A percentile compares a stretch with the other conserved stretches of the same genome.
These are phyloP conservation scores for Bretschneidera sinensis DNA, from an alignment of 345 rosid species.

Conservation along the genomic window DNA sequence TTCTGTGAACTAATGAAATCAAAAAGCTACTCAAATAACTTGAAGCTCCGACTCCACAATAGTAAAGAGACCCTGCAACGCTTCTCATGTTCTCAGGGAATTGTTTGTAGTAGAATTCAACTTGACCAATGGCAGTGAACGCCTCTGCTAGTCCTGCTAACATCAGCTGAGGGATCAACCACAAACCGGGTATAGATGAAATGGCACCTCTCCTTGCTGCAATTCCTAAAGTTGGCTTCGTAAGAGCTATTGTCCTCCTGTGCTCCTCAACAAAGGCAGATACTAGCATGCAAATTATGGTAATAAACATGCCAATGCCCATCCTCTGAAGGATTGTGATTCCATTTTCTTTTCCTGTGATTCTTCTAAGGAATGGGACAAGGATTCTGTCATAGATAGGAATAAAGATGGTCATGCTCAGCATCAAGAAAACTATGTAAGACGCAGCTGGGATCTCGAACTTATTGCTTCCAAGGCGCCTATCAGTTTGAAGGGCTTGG, in stretches of 20 bases:
- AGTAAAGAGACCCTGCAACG: constrained; percentile 27
- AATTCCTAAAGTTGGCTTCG: constrained; percentile 26
- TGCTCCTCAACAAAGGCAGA: constrained; percentile 29
- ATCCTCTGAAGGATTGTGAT: constrained; percentile 39
- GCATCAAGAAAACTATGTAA: constrained; percentile 47
- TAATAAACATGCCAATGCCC: constrained; percentile 32
- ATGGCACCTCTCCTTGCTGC: constrained; percentile 30
- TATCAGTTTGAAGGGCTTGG: constrained; percentile 55
- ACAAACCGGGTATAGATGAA: constrained; percentile 31
- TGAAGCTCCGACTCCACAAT: constrained; percentile 26
- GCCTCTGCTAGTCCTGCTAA: constrained; percentile 29
- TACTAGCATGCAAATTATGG: constrained; percentile 30
- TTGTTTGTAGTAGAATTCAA: constrained; percentile 39
- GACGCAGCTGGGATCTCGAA: constrained; percentile 54
- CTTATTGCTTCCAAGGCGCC: constrained; percentile 24
- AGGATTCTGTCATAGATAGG: constrained; percentile 47
- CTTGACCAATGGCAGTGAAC: constrained; percentile 27
- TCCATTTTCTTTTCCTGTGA: constrained; percentile 42
- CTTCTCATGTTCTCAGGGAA: constrained; percentile 42
- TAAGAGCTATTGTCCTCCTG: constrained; percentile 23
- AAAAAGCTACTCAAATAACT: constrained; percentile 31
- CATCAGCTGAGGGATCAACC: constrained; percentile 33
- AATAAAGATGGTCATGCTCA: constrained; percentile 44
- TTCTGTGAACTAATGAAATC: constrained; percentile 24
- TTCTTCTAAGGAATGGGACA: constrained; percentile 36